Evolutionary conservation across 106 monocot genomes (phyloP).

Genomic region (Apostasia ramifera): DNA sequence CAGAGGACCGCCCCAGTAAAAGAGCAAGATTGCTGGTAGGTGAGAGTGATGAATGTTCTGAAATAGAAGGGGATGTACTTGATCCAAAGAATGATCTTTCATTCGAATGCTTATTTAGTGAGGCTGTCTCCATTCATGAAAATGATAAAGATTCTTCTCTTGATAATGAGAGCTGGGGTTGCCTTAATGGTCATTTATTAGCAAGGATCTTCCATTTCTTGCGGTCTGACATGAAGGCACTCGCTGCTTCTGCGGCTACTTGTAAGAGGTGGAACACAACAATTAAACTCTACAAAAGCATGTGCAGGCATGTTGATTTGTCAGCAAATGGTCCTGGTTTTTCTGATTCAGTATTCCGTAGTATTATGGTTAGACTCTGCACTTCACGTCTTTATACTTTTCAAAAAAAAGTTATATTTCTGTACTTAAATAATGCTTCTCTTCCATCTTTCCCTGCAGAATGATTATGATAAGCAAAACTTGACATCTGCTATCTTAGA

Average conservation of each 20-base stretch:
- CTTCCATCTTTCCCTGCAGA: constrained; percentile 37
- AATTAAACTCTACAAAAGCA: constrained; percentile 53
- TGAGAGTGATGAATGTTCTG: constrained; percentile 48
- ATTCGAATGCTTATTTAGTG: constrained; percentile 76
- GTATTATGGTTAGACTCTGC: constrained; percentile 61
- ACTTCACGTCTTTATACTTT: constrained; percentile 1
- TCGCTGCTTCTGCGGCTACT: constrained; percentile 64
- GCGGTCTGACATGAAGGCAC: constrained; percentile 63
- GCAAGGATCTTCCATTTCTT: constrained; percentile 90
- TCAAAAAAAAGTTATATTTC: neutral
- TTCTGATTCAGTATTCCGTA: constrained; percentile 52
- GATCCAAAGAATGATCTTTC: constrained; percentile 35
- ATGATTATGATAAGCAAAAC: constrained; percentile 61
- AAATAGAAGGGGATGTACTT: constrained; percentile 37
- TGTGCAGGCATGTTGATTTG: constrained; percentile 70
- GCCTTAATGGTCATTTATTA: constrained; percentile 48
- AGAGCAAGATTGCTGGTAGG: constrained; percentile 47
- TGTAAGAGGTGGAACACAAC: constrained; percentile 83
- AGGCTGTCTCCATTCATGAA: constrained; percentile 22
- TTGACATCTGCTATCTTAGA: constrained; percentile 53
- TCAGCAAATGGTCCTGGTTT: constrained; percentile 64
- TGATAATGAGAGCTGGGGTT: constrained; percentile 65
- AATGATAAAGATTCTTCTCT: constrained; percentile 2
- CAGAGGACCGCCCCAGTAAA: constrained; percentile 67
- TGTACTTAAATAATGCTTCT: neutral